Evolutionary conservation across 2,329 filamentous ascomycete genomes (phyloP), one percentile per base, ranked within the genome.

Genomic region (Paecilomyces variotii): DNA sequence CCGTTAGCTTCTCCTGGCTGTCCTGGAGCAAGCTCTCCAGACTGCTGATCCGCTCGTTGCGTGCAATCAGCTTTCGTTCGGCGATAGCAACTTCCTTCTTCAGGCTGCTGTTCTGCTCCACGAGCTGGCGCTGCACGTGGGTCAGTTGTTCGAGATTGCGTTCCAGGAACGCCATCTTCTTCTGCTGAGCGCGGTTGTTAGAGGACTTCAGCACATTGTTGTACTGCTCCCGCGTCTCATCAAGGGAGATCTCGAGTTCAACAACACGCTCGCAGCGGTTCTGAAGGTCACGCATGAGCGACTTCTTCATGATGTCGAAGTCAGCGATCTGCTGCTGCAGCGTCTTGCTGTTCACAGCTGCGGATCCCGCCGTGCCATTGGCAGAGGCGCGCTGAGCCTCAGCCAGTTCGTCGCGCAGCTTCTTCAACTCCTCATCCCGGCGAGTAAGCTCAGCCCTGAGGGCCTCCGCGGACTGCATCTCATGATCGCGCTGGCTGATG

Each of bases 291-390:
- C 94, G 90, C 94, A 99, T 99, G 66, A 99, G 82, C 65, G 90
- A 96, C 85, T 99, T 99, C 86, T 99, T 99, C 92, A 99, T 99
- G 60, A 91, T 89, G 75, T 99, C 94, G 68, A 99, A 99, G 73
- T 99, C 94, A 59, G 93, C 90, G 75, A 99, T 96, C 78, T 97
- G 94, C 78, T 99, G 93, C 73, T 96, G 91, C 52, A 97, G 85
- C 11, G 91, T 95, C 82, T 96, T 96, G 81, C 89, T 89, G 68
- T 90, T 90, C 58, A 45, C 39, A 5, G 85, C 79, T 70, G 87
- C 76, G 56, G 80, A 77, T 2, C 72, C 69, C 14, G 77, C 73
- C 24, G 78, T 75, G 51, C 85, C 85, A 63, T 86, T 90, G 27
- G 87, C 82, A 28, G 80, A 77, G 19, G 79, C 80, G 14, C 70